These are phyloP conservation scores for Penicillium corylophilum DNA, from an alignment of 2,329 filamentous ascomycete species.

Conservation along the genomic window DNA sequence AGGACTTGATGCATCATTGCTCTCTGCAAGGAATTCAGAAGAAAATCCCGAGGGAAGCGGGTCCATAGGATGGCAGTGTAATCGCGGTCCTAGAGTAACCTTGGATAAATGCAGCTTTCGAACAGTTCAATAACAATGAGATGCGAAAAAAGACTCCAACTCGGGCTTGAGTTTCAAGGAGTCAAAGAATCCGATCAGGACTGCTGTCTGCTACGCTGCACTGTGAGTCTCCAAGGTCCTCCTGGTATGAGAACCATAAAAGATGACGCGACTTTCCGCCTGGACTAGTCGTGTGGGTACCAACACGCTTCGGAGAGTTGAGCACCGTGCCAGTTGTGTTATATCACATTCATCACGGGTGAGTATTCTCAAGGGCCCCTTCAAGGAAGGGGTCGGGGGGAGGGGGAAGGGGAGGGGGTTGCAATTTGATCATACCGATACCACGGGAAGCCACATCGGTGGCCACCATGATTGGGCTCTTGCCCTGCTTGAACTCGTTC, in stretches of 20 bases:
- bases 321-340: slow-evolving; percentile 66
- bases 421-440: slow-evolving; percentile 92
- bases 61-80: slow-evolving; percentile 54
- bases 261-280: slow-evolving; percentile 71
- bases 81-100: slow-evolving; percentile 66
- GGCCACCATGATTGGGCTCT: slow-evolving; percentile 99
- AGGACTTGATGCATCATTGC: slow-evolving; percentile 61
- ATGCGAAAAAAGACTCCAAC: slow-evolving; percentile 62
- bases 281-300: slow-evolving; percentile 90
- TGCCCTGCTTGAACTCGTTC: slow-evolving; percentile 98
- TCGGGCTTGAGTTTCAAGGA: slow-evolving; percentile 69
- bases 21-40: slow-evolving; percentile 51
- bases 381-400: slow-evolving; percentile 30
- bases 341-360: slow-evolving; percentile 56
- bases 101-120: slow-evolving; percentile 68
- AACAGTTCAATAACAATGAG: slow-evolving; percentile 51
- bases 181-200: slow-evolving; percentile 60
- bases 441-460: slow-evolving; percentile 99
- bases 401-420: slow-evolving; percentile 44
- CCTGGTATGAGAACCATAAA: slow-evolving; percentile 72
- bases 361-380: slow-evolving; percentile 38
- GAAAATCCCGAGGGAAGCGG: slow-evolving; percentile 45
- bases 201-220: slow-evolving; percentile 71
- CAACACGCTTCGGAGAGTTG: slow-evolving; percentile 85
- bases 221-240: slow-evolving; percentile 80